Conservation (phyloP, 257 asterid species). For the Perilla frutescens region DNA sequence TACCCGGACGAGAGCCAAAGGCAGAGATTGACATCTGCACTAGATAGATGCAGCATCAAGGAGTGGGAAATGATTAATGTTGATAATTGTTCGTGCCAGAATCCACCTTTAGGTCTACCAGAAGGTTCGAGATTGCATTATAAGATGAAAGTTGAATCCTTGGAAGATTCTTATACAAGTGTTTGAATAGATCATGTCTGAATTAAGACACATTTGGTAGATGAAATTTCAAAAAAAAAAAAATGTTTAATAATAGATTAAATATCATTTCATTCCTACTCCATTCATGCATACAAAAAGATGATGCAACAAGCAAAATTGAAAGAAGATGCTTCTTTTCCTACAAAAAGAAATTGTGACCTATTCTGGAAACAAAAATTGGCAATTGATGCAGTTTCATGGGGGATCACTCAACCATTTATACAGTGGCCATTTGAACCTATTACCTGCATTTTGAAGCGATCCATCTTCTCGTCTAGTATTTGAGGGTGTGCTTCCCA, state of each 20-base stretch:
- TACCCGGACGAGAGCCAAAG: conserved; percentile 59
- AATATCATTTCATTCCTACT: no score
- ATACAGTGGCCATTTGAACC: not conserved
- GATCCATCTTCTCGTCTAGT: conserved; percentile 48
- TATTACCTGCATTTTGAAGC: not conserved
- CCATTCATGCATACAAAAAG: no score
- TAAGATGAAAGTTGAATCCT: conserved; percentile 46
- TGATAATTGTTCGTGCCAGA: conserved; percentile 72
- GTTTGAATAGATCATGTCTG: conserved; percentile 8
- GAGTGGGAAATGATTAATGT: conserved; percentile 88
- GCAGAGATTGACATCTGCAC: conserved; percentile 53
- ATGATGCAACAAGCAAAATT: no score
- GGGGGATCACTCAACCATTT: not conserved
- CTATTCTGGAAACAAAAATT: not conserved
- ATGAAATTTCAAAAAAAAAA: no score
- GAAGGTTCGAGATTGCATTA: conserved; percentile 71
- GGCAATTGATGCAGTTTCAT: not conserved
- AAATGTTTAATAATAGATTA: no score
- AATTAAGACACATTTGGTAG: no score
- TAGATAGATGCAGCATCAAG: conserved; percentile 73
- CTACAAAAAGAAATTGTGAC: no score
- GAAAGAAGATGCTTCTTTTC: no score
- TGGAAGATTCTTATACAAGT: conserved; percentile 33
- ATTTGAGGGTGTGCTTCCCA: conserved; percentile 76
- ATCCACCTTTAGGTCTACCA: conserved; percentile 79